Conservation (phyloP, 2,329 filamentous ascomycete genomes). For the Monilinia fructigena region DNA sequence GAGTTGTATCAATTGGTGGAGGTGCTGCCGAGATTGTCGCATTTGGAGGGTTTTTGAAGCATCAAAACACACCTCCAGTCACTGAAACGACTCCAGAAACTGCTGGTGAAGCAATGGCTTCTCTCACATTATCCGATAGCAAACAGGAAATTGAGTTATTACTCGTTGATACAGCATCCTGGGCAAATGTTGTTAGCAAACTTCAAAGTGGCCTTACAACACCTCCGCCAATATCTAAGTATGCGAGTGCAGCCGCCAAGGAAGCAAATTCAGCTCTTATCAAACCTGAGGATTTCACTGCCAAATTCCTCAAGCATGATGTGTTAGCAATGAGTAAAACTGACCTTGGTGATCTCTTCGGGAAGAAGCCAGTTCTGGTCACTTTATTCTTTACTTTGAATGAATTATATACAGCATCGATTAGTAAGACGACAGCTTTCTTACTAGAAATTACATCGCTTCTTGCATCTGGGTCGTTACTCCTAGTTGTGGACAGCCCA, state of each 20-base stretch:
- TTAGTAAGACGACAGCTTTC: conserved; percentile 72
- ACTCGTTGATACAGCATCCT: conserved; percentile 81
- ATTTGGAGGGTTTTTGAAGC: conserved; percentile 53
- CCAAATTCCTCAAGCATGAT: conserved; percentile 50
- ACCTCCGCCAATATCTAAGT: conserved; percentile 51
- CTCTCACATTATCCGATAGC: conserved; percentile 24
- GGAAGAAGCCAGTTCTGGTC: conserved; percentile 54
- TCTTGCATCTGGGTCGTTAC: conserved; percentile 58
- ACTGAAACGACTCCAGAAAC: conserved; percentile 8
- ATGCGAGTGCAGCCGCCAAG: conserved; percentile 50
- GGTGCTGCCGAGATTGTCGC: conserved; percentile 64
- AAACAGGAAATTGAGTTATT: conserved; percentile 46
- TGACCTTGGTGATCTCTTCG: conserved; percentile 39
- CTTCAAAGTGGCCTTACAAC: conserved; percentile 58
- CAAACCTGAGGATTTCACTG: conserved; percentile 41
- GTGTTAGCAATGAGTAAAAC: conserved; percentile 46
- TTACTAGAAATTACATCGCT: conserved; percentile 65
- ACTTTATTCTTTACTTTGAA: conserved; percentile 94
- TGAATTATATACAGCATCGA: conserved; percentile 80
- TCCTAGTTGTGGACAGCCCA: conserved; percentile 89
- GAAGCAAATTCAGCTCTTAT: conserved; percentile 50
- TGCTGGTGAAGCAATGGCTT: conserved; percentile 20
- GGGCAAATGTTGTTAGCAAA: conserved; percentile 61
- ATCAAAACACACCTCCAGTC: conserved; percentile 34
- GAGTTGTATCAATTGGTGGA: conserved; percentile 41